Evolutionary conservation across 2,329 filamentous ascomycete species (phyloP).

Genomic region (Neurospora sp.): DNA sequence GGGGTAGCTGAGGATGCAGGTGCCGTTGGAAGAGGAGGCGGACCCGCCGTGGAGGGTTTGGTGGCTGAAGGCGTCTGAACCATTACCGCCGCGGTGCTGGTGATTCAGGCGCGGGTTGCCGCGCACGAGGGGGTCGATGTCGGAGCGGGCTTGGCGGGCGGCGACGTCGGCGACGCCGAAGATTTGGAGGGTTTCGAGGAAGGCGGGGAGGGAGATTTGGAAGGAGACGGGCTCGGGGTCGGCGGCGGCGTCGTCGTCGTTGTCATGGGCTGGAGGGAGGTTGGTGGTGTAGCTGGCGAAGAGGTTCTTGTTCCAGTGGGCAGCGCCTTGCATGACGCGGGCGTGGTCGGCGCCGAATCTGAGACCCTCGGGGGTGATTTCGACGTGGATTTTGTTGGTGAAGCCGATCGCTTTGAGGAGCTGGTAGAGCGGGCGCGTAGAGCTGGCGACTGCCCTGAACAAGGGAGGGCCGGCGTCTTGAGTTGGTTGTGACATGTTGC

Average conservation of each 20-base stretch:
- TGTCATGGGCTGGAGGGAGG: conserved; percentile 21
- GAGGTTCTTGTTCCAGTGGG: conserved; percentile 78
- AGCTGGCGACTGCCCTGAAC: conserved; percentile 68
- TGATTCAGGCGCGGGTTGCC: conserved; percentile 31
- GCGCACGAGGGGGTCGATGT: conserved; percentile 45
- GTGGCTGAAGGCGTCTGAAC: conserved; percentile 69
- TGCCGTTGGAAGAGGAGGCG: conserved; percentile 28
- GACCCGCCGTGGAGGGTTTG: conserved; percentile 56
- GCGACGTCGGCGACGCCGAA: conserved; percentile 73
- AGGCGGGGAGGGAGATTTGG: conserved; percentile 73
- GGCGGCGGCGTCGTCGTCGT: conserved; percentile 25
- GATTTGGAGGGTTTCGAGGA: conserved; percentile 91
- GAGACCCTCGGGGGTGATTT: conserved; percentile 76
- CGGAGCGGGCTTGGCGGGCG: conserved; percentile 45
- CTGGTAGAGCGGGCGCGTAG: conserved; percentile 64
- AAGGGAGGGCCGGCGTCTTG: conserved; percentile 33
- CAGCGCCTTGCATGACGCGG: conserved; percentile 81
- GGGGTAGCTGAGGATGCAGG: conserved; percentile 73
- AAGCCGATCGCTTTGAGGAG: conserved; percentile 49
- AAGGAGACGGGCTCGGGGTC: conserved; percentile 53
- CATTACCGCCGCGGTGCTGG: conserved; percentile 41
- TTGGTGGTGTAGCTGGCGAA: conserved; percentile 79
- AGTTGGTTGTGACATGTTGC: conserved; percentile 7
- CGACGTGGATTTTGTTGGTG: conserved; percentile 49
- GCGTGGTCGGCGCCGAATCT: conserved; percentile 83